A percentile compares a stretch with the other conserved stretches of the same genome.
Conservation (phyloP, 2,329 filamentous ascomycete genomes). For the Cladophialophora immunda region DNA sequence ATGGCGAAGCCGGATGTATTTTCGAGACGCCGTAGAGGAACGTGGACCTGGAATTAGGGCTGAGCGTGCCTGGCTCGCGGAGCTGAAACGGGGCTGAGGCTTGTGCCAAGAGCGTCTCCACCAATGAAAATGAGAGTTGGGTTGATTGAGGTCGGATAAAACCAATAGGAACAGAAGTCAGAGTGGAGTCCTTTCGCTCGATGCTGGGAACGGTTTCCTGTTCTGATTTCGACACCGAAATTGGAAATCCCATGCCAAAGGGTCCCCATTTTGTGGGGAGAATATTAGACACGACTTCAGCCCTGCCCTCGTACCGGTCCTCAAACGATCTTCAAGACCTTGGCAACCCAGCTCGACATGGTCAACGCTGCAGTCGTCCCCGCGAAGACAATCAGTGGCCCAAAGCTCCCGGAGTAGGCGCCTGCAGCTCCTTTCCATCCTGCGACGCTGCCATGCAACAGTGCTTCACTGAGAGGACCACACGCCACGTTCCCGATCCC, state of each 20-base stretch:
- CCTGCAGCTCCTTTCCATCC: slow-evolving; percentile 12
- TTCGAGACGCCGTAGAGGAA: neutral
- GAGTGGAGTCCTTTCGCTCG: neutral
- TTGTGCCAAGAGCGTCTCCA: neutral
- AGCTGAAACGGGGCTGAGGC: neutral
- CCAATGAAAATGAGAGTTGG: neutral
- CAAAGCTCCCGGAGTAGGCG: slow-evolving; percentile 14
- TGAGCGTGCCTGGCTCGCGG: neutral
- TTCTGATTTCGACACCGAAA: neutral
- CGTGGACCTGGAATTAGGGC: neutral
- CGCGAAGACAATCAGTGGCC: slow-evolving; percentile 51
- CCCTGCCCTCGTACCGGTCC: neutral
- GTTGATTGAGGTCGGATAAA: neutral
- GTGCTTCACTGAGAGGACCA: slow-evolving; percentile 60
- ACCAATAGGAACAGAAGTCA: neutral
- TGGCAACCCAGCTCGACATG: slow-evolving; percentile 15
- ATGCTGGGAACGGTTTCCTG: neutral
- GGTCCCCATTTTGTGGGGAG: too few species aligned
- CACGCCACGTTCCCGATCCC: slow-evolving; percentile 61
- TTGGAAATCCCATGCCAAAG: neutral
- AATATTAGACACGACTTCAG: neutral
- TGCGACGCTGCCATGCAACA: slow-evolving; percentile 3
- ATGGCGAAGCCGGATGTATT: neutral
- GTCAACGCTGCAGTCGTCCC: slow-evolving; percentile 48
- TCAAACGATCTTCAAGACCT: slow-evolving; percentile 24